These are phyloP conservation scores for Digitaria exilis DNA, from an alignment of 202 grass and related monocot species.

Conservation along the genomic window DNA sequence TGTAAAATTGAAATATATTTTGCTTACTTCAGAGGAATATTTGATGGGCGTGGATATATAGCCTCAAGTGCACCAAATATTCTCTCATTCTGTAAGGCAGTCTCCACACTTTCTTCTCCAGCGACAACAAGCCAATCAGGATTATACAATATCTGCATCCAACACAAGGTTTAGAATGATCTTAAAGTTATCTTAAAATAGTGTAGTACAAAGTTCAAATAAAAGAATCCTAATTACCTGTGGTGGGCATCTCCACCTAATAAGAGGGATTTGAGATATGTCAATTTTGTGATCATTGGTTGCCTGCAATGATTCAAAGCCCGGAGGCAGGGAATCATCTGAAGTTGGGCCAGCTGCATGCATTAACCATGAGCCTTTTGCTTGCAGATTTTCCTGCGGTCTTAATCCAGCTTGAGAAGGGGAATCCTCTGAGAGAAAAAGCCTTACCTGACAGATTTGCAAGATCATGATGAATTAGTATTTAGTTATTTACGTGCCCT, in stretches of 20 bases:
- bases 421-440: conserved; percentile 93
- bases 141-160: conserved; percentile 64
- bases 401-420: conserved; percentile 77
- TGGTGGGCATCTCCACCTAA: conserved; percentile 75
- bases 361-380: conserved; percentile 86
- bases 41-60: conserved; percentile 92
- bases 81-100: conserved; percentile 72
- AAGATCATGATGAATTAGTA: conserved; percentile 14
- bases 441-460: conserved; percentile 70
- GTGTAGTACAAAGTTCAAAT: conserved; percentile 19
- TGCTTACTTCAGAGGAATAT: conserved; percentile 89
- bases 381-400: conserved; percentile 89
- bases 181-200: conserved; percentile 12
- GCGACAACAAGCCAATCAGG: conserved; percentile 69
- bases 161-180: conserved; percentile 8
- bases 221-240: conserved; percentile 49
- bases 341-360: conserved; percentile 62
- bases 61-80: conserved; percentile 85
- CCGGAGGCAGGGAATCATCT: conserved; percentile 92
- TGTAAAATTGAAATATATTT: conserved; percentile 30
- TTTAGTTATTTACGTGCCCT: conserved; percentile 1
- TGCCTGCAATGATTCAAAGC: conserved; percentile 81
- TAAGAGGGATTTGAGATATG: conserved; percentile 65
- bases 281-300: conserved; percentile 59
- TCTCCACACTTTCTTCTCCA: conserved; percentile 93